Base-by-base conservation (phyloP, 495 filamentous ascomycete species). In the Friedmanniomyces simplex region DNA sequence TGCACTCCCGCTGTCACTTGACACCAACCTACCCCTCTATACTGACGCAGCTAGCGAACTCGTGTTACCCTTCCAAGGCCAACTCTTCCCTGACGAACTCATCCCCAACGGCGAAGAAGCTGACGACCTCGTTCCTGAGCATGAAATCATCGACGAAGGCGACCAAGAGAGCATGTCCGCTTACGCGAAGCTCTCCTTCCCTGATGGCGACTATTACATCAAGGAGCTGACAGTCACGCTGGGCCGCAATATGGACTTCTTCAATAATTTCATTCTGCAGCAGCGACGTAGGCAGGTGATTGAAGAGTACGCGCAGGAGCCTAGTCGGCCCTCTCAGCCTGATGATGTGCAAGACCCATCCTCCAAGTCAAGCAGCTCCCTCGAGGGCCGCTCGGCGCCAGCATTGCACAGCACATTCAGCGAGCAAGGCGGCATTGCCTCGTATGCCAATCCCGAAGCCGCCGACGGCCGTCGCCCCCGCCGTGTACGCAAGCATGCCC, bases 181-280 rank as follows among this genome's bases (percentile, higher is more conserved):
- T 26, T 87, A 80, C 70, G 85, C 84, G 32, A 87, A 84, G 67
- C 74, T 88, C 26, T 77, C 81, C 61, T 87, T 88, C 66, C 74
- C 78, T 36, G 85, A 88, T 70, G 83, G 83, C 14, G 77, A 82
- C 64, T 88, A 84, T 66, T 87, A 85, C 66, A 81, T 85, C 74
- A 86, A 79, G 51, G 86, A 83, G 11, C 81, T 82, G 61, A 76
- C 75, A 1, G 77, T 87, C 25, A 77, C 80, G 20, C 72, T 88
- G 22, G 85, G 85, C 47, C 81, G 85, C 60, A 82, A 87, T 70
- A 70, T 82, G 49, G 39, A 54, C 14, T 34, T 32, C 55, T 53
- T 8, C 53, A 26, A 53, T 10, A 13, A 10, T 11, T 47, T 28
- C n/a, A 56, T 5, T 6, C n/a, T 5, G 13, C 16, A 50, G 41